phyloP scores from a whole-genome alignment of 2,329 filamentous ascomycete genomes.

The Dothiorella sarmentorum region DNA sequence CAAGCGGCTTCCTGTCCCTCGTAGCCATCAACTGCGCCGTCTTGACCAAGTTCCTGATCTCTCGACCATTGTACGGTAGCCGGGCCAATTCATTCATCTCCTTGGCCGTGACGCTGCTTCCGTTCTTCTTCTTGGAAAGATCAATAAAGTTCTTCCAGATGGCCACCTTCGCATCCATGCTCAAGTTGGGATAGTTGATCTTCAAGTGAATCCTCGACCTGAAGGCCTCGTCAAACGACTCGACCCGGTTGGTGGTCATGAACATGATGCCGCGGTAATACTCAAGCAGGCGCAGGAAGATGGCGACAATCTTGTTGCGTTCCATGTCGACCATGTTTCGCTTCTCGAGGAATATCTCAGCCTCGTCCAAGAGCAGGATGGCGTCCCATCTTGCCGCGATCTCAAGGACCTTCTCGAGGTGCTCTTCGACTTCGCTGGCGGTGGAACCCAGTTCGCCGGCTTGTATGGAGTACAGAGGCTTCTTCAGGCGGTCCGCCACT shows the following conservation, averaged over 20 bases:
- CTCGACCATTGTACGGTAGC: background rate
- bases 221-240: constrained; percentile 25
- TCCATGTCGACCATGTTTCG: constrained; percentile 46
- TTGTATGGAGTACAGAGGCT: constrained; percentile 47
- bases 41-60: constrained; percentile 11
- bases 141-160: constrained; percentile 8
- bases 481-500: constrained; percentile 34
- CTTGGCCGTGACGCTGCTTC: background rate
- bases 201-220: constrained; percentile 23
- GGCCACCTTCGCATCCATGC: background rate
- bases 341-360: constrained; percentile 52
- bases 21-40: background rate
- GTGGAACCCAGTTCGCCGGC: constrained; percentile 50
- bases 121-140: background rate
- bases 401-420: constrained; percentile 47
- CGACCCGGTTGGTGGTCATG: constrained; percentile 28
- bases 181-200: constrained; percentile 19
- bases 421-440: constrained; percentile 44
- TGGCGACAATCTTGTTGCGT: constrained; percentile 45
- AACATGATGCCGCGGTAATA: constrained; percentile 29
- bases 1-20: background rate
- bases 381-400: constrained; percentile 52
- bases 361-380: constrained; percentile 53
- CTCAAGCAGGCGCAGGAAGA: constrained; percentile 12
- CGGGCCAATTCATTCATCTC: background rate